phyloP scores from a whole-genome alignment of 768 basidiomycete genomes.

The Chlorophyllum brunneum region DNA sequence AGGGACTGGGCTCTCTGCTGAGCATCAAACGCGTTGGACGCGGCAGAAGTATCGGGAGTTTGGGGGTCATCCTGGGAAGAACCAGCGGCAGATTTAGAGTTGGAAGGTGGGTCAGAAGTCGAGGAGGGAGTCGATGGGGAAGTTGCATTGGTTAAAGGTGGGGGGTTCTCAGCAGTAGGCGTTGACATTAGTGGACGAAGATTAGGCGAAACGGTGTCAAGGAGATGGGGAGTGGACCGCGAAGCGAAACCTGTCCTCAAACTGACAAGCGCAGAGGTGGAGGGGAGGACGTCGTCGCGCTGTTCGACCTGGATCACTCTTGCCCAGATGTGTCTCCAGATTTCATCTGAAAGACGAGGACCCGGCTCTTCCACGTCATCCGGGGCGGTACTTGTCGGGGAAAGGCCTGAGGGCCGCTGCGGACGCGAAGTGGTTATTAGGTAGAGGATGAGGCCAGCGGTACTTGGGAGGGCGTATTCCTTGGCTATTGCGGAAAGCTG shows the following conservation, averaged over 20 bases:
- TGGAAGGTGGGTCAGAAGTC: constrained; percentile 42
- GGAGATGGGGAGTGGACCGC: constrained; percentile 39
- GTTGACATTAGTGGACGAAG: constrained; percentile 49
- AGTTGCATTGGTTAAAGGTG: constrained; percentile 36
- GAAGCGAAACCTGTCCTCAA: constrained; percentile 33
- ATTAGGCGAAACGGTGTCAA: constrained; percentile 24
- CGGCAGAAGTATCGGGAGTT: constrained; percentile 52
- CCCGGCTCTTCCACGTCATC: constrained; percentile 54
- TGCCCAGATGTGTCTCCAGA: constrained; percentile 86
- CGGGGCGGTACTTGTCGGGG: constrained; percentile 6
- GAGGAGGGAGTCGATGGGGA: constrained; percentile 56
- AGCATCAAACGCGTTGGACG: constrained; percentile 24
- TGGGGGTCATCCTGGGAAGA: constrained; percentile 45
- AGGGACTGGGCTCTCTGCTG: constrained; percentile 40
- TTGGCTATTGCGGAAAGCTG: constrained; percentile 87
- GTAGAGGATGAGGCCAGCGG: constrained; percentile 78
- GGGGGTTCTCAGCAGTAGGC: constrained; percentile 29
- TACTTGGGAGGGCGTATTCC: constrained; percentile 90
- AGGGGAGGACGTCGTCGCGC: constrained; percentile 37
- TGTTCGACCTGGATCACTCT: constrained; percentile 64
- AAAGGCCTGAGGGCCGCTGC: constrained; percentile 15
- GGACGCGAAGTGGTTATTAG: constrained; percentile 43
- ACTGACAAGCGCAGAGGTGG: constrained; percentile 33
- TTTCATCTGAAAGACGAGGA: constrained; percentile 80
- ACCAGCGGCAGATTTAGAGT: constrained; percentile 41